Percentiles rank a stretch among this genome's conserved stretches.
These are phyloP conservation scores for Acacia crassicarpa DNA, from an alignment of 306 rosid species.

Conservation along the genomic window DNA sequence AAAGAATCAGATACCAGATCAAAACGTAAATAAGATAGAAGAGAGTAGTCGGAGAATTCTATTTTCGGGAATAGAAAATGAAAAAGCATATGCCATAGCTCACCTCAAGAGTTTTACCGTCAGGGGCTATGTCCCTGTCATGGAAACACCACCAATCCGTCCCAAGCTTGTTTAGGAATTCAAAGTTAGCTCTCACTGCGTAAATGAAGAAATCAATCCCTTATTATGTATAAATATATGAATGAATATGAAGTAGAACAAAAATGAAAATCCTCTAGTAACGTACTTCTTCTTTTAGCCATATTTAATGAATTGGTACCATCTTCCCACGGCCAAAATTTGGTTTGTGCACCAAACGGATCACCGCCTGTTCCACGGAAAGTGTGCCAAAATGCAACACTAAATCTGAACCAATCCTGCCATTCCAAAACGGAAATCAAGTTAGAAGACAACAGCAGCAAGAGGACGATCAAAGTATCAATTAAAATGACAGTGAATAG, in stretches of 20 bases:
- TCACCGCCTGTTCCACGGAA: slow-evolving; percentile 93
- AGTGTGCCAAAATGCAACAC: slow-evolving; percentile 99
- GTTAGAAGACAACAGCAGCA: slow-evolving; percentile 27
- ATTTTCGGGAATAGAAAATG: background rate
- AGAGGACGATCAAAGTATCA: background rate
- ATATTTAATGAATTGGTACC: slow-evolving; percentile 88
- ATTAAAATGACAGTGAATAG: background rate
- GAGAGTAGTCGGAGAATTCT: background rate
- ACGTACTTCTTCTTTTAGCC: slow-evolving; percentile 95
- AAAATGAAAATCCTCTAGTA: background rate
- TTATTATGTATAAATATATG: background rate
- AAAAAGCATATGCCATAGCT: slow-evolving; percentile 23
- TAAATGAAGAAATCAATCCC: slow-evolving; percentile 18
- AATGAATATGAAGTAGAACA: slow-evolving; percentile 15
- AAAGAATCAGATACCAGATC: slow-evolving; percentile 22
- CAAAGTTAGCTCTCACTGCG: slow-evolving; percentile 91
- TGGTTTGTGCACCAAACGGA: slow-evolving; percentile 89
- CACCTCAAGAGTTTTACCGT: slow-evolving; percentile 73
- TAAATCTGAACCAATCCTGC: slow-evolving; percentile 96
- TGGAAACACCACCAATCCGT: slow-evolving; percentile 94
- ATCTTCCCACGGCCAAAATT: slow-evolving; percentile 96
- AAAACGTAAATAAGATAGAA: slow-evolving; percentile 11
- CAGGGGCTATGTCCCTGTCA: slow-evolving; percentile 92
- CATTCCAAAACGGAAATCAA: background rate
- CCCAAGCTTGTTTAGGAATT: slow-evolving; percentile 87